These are phyloP conservation scores for Paxillus rubicundulus DNA, from an alignment of 768 basidiomycete species.

Conservation along the genomic window DNA sequence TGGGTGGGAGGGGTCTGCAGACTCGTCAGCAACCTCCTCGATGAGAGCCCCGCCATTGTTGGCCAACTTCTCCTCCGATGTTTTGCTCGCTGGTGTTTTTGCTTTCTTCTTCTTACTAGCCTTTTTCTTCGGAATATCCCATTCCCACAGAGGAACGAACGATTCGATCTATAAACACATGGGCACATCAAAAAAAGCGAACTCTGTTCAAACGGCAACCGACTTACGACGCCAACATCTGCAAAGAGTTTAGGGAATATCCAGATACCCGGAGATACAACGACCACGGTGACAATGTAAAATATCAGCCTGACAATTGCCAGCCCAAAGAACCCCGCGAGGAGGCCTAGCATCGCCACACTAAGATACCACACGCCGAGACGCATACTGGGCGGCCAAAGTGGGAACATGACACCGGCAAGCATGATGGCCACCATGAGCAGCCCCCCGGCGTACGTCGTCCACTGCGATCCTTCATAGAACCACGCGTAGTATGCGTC, in stretches of 20 bases:
- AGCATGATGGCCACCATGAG: slow-evolving; percentile 93
- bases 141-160: slow-evolving; percentile 96
- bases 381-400: slow-evolving; percentile 93
- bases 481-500: slow-evolving; percentile 96
- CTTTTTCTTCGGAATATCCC: slow-evolving; percentile 83
- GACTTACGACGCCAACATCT: slow-evolving; percentile 95
- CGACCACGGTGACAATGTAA: slow-evolving; percentile 88
- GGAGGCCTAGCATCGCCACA: slow-evolving; percentile 80
- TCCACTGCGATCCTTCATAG: slow-evolving; percentile 92
- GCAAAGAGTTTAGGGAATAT: slow-evolving; percentile 98
- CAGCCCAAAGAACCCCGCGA: slow-evolving; percentile 87
- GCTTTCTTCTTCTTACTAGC: slow-evolving; percentile 62
- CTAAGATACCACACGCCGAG: slow-evolving; percentile 95
- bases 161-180: slow-evolving; percentile 76
- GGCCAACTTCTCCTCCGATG: slow-evolving; percentile 40
- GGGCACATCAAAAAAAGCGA: neutral
- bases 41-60: slow-evolving; percentile 39
- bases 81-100: slow-evolving; percentile 31
- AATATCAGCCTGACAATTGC: slow-evolving; percentile 90
- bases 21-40: slow-evolving; percentile 36
- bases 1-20: slow-evolving; percentile 32
- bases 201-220: neutral
- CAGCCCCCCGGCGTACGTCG: slow-evolving; percentile 85
- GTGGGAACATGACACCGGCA: slow-evolving; percentile 97
- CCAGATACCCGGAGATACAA: slow-evolving; percentile 92